Base-by-base conservation (phyloP, 225 moss, liverwort and hornwort genomes). In the Pleurozium schreberi region DNA sequence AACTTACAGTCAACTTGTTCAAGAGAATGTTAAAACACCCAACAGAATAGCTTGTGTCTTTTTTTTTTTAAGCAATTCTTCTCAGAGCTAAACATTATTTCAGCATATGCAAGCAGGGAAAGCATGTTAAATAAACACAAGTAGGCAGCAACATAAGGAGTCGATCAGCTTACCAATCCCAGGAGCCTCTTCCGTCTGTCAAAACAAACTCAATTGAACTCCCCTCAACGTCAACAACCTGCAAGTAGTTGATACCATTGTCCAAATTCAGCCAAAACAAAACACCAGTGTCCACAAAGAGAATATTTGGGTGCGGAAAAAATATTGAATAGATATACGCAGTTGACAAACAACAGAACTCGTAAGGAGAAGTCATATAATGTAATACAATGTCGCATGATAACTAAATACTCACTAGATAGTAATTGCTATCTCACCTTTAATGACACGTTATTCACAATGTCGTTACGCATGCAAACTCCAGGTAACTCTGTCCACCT, bases 401-500 rank as follows among this genome's bases (percentile, higher is more conserved):
- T 34, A 60, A 61, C 70, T n/a, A n/a, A n/a, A n/a, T n/a, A 49
- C 21, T 59, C 58, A 43, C 33, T 45, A 22, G 36, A 36, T 25
- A 60, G 11, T 66, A 30, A 62, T 83, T 38, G 62, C 40, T 62
- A 42, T 68, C 83, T 90, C 79, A 94, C 95, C 93, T 95, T 95
- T 8, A 93, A 22, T 79, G 91, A 80, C 79, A 77, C 87, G 65
- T 90, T 88, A 82, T 92, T 87, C 40, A 83, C 90, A 52, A 85
- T 40, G 68, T 82, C 79, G 68, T 92, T 92, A 25, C 91, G 95
- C 95, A 95, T 94, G 63, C 92, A 87, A 64, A 93, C 90, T 58
- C 95, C 95, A 36, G 94, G 95, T 52, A 92, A 80, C 38, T 92
- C 88, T 67, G 94, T 93, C 95, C 94, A 94, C 88, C 94, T 94